Percentiles rank a stretch among this genome's conserved stretches.
phyloP scores from a whole-genome alignment of 768 basidiomycete species.

The Boletus vinaceobasis region DNA sequence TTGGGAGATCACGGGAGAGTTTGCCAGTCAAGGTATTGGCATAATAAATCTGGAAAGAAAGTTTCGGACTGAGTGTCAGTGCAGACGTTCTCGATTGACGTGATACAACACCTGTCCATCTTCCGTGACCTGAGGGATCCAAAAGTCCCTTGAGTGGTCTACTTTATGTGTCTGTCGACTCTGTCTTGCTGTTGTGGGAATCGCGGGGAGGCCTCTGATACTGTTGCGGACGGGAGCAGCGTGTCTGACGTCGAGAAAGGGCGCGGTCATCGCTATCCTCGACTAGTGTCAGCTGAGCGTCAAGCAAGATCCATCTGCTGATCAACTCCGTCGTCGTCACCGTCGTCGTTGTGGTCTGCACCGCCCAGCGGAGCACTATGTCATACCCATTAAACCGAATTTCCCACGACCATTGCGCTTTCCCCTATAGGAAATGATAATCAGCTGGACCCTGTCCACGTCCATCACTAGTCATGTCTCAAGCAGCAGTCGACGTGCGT shows the following conservation, averaged over 20 bases:
- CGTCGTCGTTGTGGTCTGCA: slow-evolving; percentile 17
- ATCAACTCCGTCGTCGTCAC: neutral
- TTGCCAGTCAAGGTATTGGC: slow-evolving; percentile 83
- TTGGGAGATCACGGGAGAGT: slow-evolving; percentile 76
- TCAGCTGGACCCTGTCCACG: neutral
- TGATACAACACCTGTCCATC: slow-evolving; percentile 67
- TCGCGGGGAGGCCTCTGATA: slow-evolving; percentile 29
- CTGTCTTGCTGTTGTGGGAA: slow-evolving; percentile 13
- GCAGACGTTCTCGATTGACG: neutral
- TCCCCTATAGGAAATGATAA: neutral
- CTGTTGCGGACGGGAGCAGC: slow-evolving; percentile 14
- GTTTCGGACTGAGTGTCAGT: neutral
- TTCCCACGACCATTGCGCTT: slow-evolving; percentile 10
- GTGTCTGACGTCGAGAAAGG: slow-evolving; percentile 5
- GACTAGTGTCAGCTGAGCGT: slow-evolving; percentile 1
- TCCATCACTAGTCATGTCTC: slow-evolving; percentile 18
- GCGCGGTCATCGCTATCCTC: slow-evolving; percentile 20
- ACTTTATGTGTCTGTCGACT: neutral
- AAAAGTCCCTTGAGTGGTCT: slow-evolving; percentile 62
- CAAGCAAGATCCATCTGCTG: slow-evolving; percentile 1
- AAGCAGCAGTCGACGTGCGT: slow-evolving; percentile 37
- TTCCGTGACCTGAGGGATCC: slow-evolving; percentile 82
- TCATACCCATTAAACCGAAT: neutral
- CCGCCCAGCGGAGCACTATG: slow-evolving; percentile 7
- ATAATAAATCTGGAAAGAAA: slow-evolving; percentile 74